These are phyloP conservation scores for Artemisia princeps DNA, from an alignment of 140 eudicot species.

Conservation along the genomic window DNA sequence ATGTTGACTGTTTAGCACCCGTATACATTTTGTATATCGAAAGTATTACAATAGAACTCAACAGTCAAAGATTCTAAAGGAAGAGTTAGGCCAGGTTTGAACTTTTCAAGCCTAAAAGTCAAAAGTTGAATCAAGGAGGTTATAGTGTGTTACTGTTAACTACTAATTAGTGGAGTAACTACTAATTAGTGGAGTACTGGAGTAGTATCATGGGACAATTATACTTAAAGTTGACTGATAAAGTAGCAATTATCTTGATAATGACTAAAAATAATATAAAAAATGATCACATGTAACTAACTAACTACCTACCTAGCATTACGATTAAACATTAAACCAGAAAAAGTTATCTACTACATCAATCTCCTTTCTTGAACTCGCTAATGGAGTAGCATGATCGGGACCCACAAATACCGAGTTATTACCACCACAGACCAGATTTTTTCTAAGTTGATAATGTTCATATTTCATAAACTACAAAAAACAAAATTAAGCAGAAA, in stretches of 20 bases:
- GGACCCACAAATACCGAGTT: slow-evolving; percentile 26
- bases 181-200: slow-evolving; percentile 18
- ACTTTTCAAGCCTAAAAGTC: slow-evolving; percentile 13
- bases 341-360: slow-evolving; percentile 18
- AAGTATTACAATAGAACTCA: neutral
- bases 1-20: neutral
- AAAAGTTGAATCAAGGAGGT: slow-evolving; percentile 17
- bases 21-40: neutral
- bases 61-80: neutral
- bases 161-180: slow-evolving; percentile 21
- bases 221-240: slow-evolving; percentile 24
- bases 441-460: slow-evolving; percentile 18
- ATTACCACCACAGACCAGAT: slow-evolving; percentile 19
- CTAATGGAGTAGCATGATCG: slow-evolving; percentile 11
- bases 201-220: slow-evolving; percentile 19
- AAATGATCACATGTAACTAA: slow-evolving; percentile 20
- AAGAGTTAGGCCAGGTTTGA: slow-evolving; percentile 20
- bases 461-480: slow-evolving; percentile 18
- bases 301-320: slow-evolving; percentile 8
- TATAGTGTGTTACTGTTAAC: slow-evolving; percentile 18
- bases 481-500: neutral
- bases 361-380: slow-evolving; percentile 24
- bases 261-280: slow-evolving; percentile 18
- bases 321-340: slow-evolving; percentile 9
- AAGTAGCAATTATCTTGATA: slow-evolving; percentile 20